Conservation (phyloP, 495 filamentous ascomycete genomes). For the Aspergillus hancockii region DNA sequence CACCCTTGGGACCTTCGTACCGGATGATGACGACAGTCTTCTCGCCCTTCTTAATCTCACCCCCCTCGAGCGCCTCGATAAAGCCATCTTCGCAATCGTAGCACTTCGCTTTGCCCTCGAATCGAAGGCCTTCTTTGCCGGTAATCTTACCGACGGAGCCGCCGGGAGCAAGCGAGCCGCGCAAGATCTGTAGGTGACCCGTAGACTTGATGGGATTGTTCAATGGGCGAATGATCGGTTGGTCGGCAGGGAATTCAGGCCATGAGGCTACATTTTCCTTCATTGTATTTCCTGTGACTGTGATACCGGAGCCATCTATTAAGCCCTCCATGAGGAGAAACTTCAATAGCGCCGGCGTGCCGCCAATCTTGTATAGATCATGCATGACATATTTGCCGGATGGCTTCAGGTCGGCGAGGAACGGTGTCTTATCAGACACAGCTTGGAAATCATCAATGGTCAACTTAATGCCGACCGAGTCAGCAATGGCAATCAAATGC, state of each 20-base stretch:
- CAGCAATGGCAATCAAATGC: slow-evolving; percentile 94
- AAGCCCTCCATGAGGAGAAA: slow-evolving; percentile 90
- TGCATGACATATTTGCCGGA: slow-evolving; percentile 96
- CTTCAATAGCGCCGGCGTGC: slow-evolving; percentile 87
- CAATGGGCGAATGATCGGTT: slow-evolving; percentile 89
- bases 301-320: slow-evolving; percentile 84
- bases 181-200: slow-evolving; percentile 95
- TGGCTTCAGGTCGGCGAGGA: slow-evolving; percentile 97
- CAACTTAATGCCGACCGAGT: slow-evolving; percentile 89
- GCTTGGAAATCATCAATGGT: slow-evolving; percentile 97
- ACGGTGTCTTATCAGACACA: slow-evolving; percentile 86
- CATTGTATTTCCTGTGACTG: slow-evolving; percentile 91
- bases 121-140: slow-evolving; percentile 87
- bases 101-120: slow-evolving; percentile 83
- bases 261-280: slow-evolving; percentile 83
- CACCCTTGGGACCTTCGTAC: slow-evolving; percentile 93
- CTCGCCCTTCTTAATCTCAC: slow-evolving; percentile 91
- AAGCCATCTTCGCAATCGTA: slow-evolving; percentile 86
- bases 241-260: slow-evolving; percentile 76
- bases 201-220: slow-evolving; percentile 90
- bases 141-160: slow-evolving; percentile 98
- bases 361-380: slow-evolving; percentile 86
- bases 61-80: slow-evolving; percentile 71
- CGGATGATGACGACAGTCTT: slow-evolving; percentile 98
- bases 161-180: slow-evolving; percentile 85